These are phyloP conservation scores for Cladosporium sp. DNA, from an alignment of 2,329 filamentous ascomycete genomes.

Conservation along the genomic window DNA sequence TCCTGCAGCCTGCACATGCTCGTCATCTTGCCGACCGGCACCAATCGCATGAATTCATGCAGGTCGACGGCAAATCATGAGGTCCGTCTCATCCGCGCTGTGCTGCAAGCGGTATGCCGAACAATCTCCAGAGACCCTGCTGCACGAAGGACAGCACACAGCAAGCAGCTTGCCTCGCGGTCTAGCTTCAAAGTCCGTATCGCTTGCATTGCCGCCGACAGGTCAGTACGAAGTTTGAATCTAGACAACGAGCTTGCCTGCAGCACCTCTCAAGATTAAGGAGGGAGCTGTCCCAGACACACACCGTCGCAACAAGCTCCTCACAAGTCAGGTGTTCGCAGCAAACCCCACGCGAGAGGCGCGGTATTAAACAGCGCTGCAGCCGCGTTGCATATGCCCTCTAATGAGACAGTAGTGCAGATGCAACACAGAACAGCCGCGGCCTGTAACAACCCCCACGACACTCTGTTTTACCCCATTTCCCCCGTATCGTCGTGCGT, in stretches of 20 bases:
- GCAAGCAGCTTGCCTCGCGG: not conserved
- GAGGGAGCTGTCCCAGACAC: not conserved
- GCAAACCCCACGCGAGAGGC: slow-evolving; percentile 3
- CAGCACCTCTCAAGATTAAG: not conserved
- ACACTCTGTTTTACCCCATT: not conserved
- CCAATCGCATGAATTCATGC: slow-evolving; percentile 13
- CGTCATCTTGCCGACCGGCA: slow-evolving; percentile 3
- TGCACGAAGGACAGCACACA: not conserved
- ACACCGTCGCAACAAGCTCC: slow-evolving; percentile 1
- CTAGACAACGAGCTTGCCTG: not conserved
- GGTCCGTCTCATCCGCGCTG: not conserved
- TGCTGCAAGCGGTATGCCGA: slow-evolving; percentile 9
- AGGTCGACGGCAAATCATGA: slow-evolving; percentile 10
- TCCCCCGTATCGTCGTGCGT: not conserved
- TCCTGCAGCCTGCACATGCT: slow-evolving; percentile 3
- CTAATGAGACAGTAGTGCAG: not conserved
- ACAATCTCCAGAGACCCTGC: slow-evolving; percentile 4
- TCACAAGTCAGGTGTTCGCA: not conserved
- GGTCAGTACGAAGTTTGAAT: no score
- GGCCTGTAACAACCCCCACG: slow-evolving; percentile 1
- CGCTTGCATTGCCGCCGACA: no score
- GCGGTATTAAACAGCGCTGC: slow-evolving; percentile 1
- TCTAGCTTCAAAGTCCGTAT: no score
- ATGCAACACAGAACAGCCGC: not conserved
- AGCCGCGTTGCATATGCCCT: not conserved